These are phyloP conservation scores for Acanthamoeba culbertsoni DNA, from an alignment of 208 protist genomes.

Conservation along the genomic window DNA sequence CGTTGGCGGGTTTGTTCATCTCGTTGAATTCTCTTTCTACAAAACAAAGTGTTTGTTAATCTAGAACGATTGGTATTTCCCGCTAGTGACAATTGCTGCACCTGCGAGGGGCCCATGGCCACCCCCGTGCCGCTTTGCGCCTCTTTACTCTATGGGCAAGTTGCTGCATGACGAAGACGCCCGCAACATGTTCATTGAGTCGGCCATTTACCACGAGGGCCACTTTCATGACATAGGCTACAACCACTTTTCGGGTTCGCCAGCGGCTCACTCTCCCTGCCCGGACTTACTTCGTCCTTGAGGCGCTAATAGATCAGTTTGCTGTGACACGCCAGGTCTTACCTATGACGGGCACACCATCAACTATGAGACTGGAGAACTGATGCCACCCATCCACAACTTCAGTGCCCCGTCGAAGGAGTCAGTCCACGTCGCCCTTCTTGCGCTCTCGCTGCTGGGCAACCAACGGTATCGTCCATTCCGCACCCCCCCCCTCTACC, in stretches of 20 bases:
- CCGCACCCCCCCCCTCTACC: not conserved
- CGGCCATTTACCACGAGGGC: slow-evolving; percentile 20
- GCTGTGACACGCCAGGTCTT: not conserved
- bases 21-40: too few relatives aligned
- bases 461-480: not conserved
- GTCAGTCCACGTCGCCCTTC: slow-evolving; percentile 65
- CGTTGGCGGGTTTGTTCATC: not conserved
- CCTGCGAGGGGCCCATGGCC: not conserved
- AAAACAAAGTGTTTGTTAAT: not conserved
- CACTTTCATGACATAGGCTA: not conserved
- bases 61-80: not conserved
- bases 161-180: not conserved
- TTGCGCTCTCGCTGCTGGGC: slow-evolving; percentile 47
- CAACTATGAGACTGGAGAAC: slow-evolving; percentile 31
- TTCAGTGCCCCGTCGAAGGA: slow-evolving; percentile 78
- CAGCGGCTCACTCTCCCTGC: not conserved
- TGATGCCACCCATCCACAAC: slow-evolving; percentile 50
- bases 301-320: not conserved
- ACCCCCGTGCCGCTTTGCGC: slow-evolving; percentile 1
- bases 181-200: not conserved
- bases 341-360: slow-evolving; percentile 18
- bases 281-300: not conserved
- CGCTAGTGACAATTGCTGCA: not conserved
- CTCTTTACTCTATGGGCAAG: not conserved
- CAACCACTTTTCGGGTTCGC: not conserved